Base-by-base conservation (phyloP, 2,329 filamentous ascomycete genomes). In the Myriosclerotinia curreyana region DNA sequence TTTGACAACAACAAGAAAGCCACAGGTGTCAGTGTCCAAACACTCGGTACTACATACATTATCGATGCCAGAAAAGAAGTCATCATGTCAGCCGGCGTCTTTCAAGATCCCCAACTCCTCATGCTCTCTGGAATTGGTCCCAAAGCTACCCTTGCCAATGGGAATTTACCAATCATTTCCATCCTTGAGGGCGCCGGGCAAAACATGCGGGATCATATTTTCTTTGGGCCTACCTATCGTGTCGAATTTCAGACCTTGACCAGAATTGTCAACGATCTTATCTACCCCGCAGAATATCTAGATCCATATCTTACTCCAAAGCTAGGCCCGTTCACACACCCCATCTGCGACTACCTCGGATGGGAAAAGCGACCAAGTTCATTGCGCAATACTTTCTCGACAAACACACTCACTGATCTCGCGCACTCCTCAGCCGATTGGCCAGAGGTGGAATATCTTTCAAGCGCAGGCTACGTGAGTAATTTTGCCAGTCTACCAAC, bases 181-280 rank as follows among this genome's bases (percentile, higher is more conserved):
- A 76, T 81, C 49, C 76, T 80, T 0, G 77, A 78, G 0, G 81
- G 81, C 1, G 82, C 84, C 1, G 83, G 82, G 6, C 75, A 82
- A 68, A 79, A 81, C 62, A 75, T 84, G 66, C 76, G 76, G 65
- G 81, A 62, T 38, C 60, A 62, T 31, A 28, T 56, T 15, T 40
- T 62, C 28, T 38, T 56, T 28, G 60, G 51, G 4, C 51, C 60
- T 9, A 55, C n/a, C 7, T 56, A 55, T 49, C 50, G 52, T 3
- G 51, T 56, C 0, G 36, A 56, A 25, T 48, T 61, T 14, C 48
- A 60, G 9, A 60, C 44, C 14, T 31, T 60, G 3, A 60, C 59
- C 2, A 22, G 36, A 40, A 34, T 40, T 20, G 36, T 34, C 25
- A 52, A 52, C 5, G 59, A 61, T 11, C 25, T 61, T n/a, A 12